These are phyloP conservation scores for Uronychia binucleata DNA, from an alignment of 73 alveolate genomes.

Conservation along the genomic window DNA sequence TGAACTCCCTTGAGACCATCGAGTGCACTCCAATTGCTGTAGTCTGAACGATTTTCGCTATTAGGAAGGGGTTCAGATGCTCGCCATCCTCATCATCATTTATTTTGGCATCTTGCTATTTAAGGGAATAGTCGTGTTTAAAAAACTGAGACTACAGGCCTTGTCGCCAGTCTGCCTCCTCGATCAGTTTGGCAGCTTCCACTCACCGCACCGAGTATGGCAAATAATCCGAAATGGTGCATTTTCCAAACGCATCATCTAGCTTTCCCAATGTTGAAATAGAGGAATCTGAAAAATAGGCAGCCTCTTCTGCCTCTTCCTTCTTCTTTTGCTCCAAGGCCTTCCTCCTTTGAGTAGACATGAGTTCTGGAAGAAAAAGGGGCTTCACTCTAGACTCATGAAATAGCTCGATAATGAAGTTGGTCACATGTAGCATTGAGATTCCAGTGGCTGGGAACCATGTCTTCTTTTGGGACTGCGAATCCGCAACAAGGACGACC, in stretches of 20 bases:
- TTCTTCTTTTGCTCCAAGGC: neutral
- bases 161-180: neutral
- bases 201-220: neutral
- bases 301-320: neutral
- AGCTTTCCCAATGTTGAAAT: neutral
- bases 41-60: neutral
- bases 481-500: neutral
- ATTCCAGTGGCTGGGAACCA: conserved; percentile 1
- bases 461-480: neutral
- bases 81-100: neutral
- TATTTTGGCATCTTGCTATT: too few species aligned
- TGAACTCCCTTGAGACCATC: neutral
- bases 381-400: neutral
- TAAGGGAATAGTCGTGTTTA: too few species aligned
- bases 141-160: neutral
- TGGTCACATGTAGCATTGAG: neutral
- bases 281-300: neutral
- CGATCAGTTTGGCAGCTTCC: neutral
- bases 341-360: neutral
- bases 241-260: neutral
- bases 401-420: neutral
- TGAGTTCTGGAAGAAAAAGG: neutral
- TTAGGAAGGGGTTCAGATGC: neutral
- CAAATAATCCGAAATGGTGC: neutral
- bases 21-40: neutral